phyloP scores from a whole-genome alignment of 805 yeast genomes.

The Spathaspora boniae region DNA sequence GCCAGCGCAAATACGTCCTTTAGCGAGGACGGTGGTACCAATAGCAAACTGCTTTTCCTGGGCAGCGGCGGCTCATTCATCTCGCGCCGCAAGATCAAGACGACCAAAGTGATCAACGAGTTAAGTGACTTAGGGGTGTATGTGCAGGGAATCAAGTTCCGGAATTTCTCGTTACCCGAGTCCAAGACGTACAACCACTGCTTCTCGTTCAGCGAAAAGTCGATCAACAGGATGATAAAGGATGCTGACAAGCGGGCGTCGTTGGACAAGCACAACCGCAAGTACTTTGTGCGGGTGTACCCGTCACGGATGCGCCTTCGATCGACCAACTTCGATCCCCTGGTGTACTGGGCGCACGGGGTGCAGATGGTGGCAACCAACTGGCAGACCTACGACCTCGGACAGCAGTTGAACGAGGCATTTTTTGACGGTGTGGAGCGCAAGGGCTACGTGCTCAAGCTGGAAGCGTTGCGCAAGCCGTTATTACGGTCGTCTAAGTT shows the following conservation, averaged over 20 bases:
- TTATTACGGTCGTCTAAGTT: constrained; percentile 20
- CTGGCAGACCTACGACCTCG: constrained; percentile 91
- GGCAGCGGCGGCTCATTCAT: constrained; percentile 16
- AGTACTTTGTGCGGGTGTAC: constrained; percentile 76
- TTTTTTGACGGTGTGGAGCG: constrained; percentile 60
- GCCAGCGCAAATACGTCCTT: constrained; percentile 39
- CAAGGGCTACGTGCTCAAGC: constrained; percentile 80
- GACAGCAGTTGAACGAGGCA: constrained; percentile 85
- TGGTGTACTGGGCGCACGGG: constrained; percentile 79
- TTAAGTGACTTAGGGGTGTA: constrained; percentile 67
- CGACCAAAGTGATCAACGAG: constrained; percentile 30
- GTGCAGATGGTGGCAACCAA: constrained; percentile 94
- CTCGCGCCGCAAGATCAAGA: constrained; percentile 18
- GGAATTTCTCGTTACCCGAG: constrained; percentile 81
- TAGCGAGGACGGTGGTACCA: constrained; percentile 33
- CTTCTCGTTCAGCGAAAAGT: constrained; percentile 81
- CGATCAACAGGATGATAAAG: constrained; percentile 58
- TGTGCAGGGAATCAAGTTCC: constrained; percentile 69
- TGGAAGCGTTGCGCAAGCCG: constrained; percentile 42
- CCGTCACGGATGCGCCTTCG: constrained; percentile 77
- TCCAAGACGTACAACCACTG: constrained; percentile 78
- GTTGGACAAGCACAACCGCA: constrained; percentile 71
- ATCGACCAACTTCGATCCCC: constrained; percentile 80
- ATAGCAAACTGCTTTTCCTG: too few species aligned
- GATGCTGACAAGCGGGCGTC: constrained; percentile 55